These are phyloP conservation scores for Heracleum sosnowskyi DNA, from an alignment of 129 eudicot genomes.

Conservation along the genomic window DNA sequence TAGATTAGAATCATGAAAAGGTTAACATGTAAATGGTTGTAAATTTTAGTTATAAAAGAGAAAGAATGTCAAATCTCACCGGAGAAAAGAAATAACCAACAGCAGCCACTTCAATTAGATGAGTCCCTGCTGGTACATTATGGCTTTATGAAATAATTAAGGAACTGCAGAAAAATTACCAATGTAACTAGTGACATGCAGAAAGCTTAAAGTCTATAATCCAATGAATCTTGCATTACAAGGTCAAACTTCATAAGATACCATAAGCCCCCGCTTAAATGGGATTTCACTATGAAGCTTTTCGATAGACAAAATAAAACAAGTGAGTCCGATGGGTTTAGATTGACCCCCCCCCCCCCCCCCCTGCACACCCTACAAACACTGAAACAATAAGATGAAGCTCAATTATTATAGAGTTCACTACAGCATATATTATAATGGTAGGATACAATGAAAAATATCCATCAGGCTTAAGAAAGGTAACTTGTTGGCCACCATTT, in stretches of 20 bases:
- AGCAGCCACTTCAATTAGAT: conserved; percentile 91
- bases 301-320: background rate
- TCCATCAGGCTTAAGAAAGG: conserved; percentile 85
- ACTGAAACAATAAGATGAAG: background rate
- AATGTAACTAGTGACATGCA: background rate
- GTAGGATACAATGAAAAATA: conserved; percentile 99
- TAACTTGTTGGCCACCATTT: conserved; percentile 76
- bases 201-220: background rate
- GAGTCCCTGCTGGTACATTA: conserved; percentile 96
- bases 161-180: conserved; percentile 27
- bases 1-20: background rate
- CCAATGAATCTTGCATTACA: background rate
- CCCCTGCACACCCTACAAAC: background rate
- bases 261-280: background rate
- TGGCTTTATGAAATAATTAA: conserved; percentile 64
- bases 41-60: background rate
- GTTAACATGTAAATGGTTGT: background rate
- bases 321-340: background rate
- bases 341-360: background rate
- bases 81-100: conserved; percentile 92
- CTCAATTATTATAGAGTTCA: background rate
- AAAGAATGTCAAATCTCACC: conserved; percentile 29
- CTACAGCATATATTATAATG: background rate
- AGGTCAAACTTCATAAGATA: background rate
- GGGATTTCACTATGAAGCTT: background rate